Percentiles rank a stretch among this genome's conserved stretches.
phyloP scores from a whole-genome alignment of 768 basidiomycete species.

The Suillus bovinus region DNA sequence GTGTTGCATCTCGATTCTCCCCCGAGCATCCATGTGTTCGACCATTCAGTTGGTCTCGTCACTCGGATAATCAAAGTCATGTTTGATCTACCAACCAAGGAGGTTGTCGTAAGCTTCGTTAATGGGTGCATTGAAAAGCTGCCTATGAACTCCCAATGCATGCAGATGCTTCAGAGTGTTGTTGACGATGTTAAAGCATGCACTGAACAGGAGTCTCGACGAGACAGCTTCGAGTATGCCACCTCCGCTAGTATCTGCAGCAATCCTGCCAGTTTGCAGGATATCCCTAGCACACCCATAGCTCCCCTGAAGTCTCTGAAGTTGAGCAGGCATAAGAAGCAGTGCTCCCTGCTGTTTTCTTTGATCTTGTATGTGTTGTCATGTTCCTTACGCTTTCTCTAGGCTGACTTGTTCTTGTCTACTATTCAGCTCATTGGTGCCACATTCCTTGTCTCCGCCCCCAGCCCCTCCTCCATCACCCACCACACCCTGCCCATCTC shows the following conservation, averaged over 20 bases:
- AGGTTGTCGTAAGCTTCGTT: slow-evolving; percentile 54
- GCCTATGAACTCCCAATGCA: slow-evolving; percentile 43
- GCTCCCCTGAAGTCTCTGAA: slow-evolving; percentile 33
- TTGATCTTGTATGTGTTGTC: slow-evolving; percentile 54
- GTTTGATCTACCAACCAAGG: slow-evolving; percentile 53
- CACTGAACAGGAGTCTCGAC: slow-evolving; percentile 34
- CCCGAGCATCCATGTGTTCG: slow-evolving; percentile 53
- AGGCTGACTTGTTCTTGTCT: slow-evolving; percentile 9
- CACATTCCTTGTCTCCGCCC: slow-evolving; percentile 32
- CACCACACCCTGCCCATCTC: slow-evolving; percentile 20
- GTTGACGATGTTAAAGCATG: slow-evolving; percentile 53
- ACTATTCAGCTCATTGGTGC: slow-evolving; percentile 28
- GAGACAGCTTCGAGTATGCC: slow-evolving; percentile 34
- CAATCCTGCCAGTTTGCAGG: slow-evolving; percentile 19
- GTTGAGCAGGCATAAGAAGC: slow-evolving; percentile 60
- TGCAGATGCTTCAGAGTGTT: slow-evolving; percentile 50
- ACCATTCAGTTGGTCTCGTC: slow-evolving; percentile 58
- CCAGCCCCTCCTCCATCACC: slow-evolving; percentile 22
- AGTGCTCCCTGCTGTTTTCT: slow-evolving; percentile 69
- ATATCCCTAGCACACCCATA: slow-evolving; percentile 10
- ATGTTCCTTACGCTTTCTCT: slow-evolving; percentile 8
- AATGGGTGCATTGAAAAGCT: slow-evolving; percentile 56
- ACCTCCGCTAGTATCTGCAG: slow-evolving; percentile 23
- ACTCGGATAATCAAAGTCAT: slow-evolving; percentile 57
- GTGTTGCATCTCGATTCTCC: slow-evolving; percentile 56